These are phyloP conservation scores for Iberis pinnata DNA, from an alignment of 345 rosid species.

Conservation along the genomic window DNA sequence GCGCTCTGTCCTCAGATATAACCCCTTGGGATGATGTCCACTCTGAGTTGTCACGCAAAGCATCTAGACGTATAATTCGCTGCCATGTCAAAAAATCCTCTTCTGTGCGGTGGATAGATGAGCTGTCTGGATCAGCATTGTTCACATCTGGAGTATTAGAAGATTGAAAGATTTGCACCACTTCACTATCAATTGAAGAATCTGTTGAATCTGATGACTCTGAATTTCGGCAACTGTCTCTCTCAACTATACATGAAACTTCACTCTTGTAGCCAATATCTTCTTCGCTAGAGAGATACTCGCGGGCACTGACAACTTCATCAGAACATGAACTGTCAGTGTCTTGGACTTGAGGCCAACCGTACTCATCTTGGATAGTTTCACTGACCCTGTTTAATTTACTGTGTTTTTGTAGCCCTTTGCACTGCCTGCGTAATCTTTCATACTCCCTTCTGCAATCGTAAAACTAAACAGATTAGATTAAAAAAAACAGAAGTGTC, in stretches of 20 bases:
- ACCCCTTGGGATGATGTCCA: constrained; percentile 64
- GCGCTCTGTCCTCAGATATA: constrained; percentile 64
- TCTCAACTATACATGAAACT: constrained; percentile 50
- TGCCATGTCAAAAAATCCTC: constrained; percentile 89
- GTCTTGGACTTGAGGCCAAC: constrained; percentile 45
- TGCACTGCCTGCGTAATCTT: constrained; percentile 70
- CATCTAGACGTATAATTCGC: constrained; percentile 93
- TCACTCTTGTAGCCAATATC: constrained; percentile 47
- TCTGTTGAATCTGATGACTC: constrained; percentile 92
- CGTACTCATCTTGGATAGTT: constrained; percentile 26
- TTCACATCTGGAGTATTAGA: constrained; percentile 40
- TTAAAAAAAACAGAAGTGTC: neutral
- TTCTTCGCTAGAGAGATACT: constrained; percentile 67
- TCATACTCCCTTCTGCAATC: constrained; percentile 80
- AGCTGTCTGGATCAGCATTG: constrained; percentile 34
- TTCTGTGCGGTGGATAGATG: constrained; percentile 30
- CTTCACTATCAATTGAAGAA: constrained; percentile 64
- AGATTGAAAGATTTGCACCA: constrained; percentile 39
- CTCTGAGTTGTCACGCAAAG: constrained; percentile 84
- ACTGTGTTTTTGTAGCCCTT: constrained; percentile 40
- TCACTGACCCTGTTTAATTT: constrained; percentile 35
- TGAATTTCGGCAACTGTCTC: constrained; percentile 44
- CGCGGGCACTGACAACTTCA: constrained; percentile 78
- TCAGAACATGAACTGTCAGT: constrained; percentile 55
- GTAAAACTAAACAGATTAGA: constrained; percentile 18